Percentiles rank a stretch among this genome's conserved stretches.
Evolutionary conservation across 1,284 basidiomycete species (phyloP).

Genomic region (Meripilus lineatus): DNA sequence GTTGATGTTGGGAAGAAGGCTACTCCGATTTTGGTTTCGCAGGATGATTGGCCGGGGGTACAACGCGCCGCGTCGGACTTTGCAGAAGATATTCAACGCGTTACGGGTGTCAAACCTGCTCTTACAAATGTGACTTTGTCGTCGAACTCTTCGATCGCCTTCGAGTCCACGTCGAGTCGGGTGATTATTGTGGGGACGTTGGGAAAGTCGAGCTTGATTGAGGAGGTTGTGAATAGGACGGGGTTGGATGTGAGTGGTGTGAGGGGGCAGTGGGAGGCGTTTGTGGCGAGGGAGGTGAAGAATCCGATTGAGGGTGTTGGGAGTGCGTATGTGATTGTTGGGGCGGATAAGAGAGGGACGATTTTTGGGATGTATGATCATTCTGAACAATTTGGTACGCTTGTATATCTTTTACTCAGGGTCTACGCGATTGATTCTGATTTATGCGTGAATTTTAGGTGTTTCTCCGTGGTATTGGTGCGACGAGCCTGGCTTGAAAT

Average conservation of each 20-base stretch:
- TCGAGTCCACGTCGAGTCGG: slow-evolving; percentile 30
- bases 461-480: slow-evolving; percentile 67
- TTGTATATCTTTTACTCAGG: background rate
- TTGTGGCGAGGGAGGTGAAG: slow-evolving; percentile 44
- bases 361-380: slow-evolving; percentile 67
- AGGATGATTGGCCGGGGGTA: slow-evolving; percentile 60
- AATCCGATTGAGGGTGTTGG: slow-evolving; percentile 53
- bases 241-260: slow-evolving; percentile 50
- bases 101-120: slow-evolving; percentile 46
- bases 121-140: slow-evolving; percentile 39
- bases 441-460: slow-evolving; percentile 26
- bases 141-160: slow-evolving; percentile 17
- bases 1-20: slow-evolving; percentile 40
- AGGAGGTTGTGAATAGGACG: slow-evolving; percentile 45
- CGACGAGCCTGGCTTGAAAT: slow-evolving; percentile 13
- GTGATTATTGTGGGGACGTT: slow-evolving; percentile 65
- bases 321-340: slow-evolving; percentile 61
- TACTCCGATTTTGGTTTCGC: slow-evolving; percentile 45
- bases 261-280: slow-evolving; percentile 61
- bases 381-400: slow-evolving; percentile 63
- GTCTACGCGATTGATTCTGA: background rate
- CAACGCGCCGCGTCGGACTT: slow-evolving; percentile 60
- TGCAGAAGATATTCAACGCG: slow-evolving; percentile 52
- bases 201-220: slow-evolving; percentile 55
- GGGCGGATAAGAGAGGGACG: slow-evolving; percentile 60